A percentile compares a stretch with the other conserved stretches of the same genome.
Conservation (phyloP, 2,329 filamentous ascomycete species). For the Apiospora kogelbergensis region DNA sequence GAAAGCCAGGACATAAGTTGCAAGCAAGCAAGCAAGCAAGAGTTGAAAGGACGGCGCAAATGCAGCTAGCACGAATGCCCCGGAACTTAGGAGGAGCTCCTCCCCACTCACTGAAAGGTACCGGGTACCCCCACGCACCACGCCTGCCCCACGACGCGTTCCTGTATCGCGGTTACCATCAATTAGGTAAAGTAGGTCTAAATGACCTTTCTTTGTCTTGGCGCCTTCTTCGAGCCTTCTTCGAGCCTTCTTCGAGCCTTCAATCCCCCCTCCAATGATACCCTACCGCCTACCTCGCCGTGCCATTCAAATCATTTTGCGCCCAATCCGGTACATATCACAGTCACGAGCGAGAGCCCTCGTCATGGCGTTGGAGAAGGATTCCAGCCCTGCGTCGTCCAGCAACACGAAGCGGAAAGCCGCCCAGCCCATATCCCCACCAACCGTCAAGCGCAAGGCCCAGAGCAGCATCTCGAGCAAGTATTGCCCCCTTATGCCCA, state of each 20-base stretch:
- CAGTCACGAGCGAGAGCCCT: neutral
- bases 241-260: neutral
- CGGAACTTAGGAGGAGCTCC: neutral
- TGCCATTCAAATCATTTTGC: neutral
- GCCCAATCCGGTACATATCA: neutral
- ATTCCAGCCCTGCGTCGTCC: neutral
- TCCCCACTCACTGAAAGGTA: neutral
- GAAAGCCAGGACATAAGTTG: no score
- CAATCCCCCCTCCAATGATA: neutral
- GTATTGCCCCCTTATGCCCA: conserved; percentile 16
- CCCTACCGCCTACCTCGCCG: neutral
- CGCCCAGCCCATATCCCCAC: conserved; percentile 46
- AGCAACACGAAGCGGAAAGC: conserved; percentile 25
- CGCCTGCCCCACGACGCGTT: neutral
- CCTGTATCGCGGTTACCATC: neutral
- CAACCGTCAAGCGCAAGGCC: conserved; percentile 51
- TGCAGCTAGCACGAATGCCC: neutral
- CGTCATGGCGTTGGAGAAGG: neutral
- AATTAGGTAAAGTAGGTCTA: neutral
- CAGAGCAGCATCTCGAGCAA: conserved; percentile 53
- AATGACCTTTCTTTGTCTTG: neutral
- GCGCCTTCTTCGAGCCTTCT: neutral
- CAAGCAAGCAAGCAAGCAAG: no score
- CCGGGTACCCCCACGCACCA: neutral
- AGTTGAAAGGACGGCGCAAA: no score